phyloP scores from a whole-genome alignment of 176 grass and related monocot species.

The Leersia perrieri region DNA sequence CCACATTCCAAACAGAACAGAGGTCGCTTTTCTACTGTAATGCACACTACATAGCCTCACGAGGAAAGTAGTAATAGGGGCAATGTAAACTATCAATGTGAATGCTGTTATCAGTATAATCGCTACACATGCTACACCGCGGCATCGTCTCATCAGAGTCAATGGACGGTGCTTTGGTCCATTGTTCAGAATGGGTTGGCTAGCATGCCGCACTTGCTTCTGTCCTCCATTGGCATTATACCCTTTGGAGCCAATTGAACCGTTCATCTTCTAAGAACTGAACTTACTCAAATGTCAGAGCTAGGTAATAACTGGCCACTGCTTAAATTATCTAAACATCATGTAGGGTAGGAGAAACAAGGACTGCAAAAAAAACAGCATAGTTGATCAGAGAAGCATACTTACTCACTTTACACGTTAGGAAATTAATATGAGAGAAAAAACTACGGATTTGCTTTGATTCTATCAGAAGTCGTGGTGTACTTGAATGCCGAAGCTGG shows the following conservation, averaged over 20 bases:
- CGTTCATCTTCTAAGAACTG: slow-evolving; percentile 53
- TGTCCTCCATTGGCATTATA: slow-evolving; percentile 43
- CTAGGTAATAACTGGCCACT: slow-evolving; percentile 15
- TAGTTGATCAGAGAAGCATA: slow-evolving; percentile 30
- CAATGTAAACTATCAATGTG: slow-evolving; percentile 72
- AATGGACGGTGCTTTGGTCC: slow-evolving; percentile 64
- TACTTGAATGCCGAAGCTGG: not conserved
- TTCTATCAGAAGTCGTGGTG: not conserved
- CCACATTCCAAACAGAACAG: slow-evolving; percentile 80
- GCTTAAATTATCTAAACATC: slow-evolving; percentile 34
- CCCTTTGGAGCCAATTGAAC: slow-evolving; percentile 27
- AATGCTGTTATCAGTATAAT: slow-evolving; percentile 83
- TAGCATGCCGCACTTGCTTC: slow-evolving; percentile 23
- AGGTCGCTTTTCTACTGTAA: slow-evolving; percentile 74
- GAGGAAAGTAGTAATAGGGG: slow-evolving; percentile 50
- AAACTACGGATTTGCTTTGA: not conserved
- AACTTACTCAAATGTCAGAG: slow-evolving; percentile 23
- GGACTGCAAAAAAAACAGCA: slow-evolving; percentile 41
- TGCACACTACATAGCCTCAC: slow-evolving; percentile 69
- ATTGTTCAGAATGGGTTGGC: slow-evolving; percentile 43
- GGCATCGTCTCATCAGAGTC: slow-evolving; percentile 67
- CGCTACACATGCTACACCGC: slow-evolving; percentile 63
- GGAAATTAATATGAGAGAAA: slow-evolving; percentile 25
- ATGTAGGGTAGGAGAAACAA: slow-evolving; percentile 15
- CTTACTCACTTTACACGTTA: slow-evolving; percentile 15